Base-by-base conservation (phyloP, 2,329 filamentous ascomycete genomes). In the Fusarium sp. region DNA sequence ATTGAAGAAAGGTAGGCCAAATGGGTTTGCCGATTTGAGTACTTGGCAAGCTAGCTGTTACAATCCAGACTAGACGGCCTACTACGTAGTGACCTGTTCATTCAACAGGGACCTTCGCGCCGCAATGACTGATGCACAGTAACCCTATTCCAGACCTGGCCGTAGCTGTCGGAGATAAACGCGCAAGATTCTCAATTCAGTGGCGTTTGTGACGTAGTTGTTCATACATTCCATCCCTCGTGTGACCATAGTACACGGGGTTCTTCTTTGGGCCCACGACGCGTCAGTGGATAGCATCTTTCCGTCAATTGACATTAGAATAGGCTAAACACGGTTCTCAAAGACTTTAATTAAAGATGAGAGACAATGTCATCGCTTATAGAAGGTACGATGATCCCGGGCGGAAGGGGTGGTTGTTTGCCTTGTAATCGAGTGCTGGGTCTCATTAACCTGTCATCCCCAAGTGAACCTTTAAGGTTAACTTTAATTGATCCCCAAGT, bases 161-260 rank as follows among this genome's bases (percentile, higher is more conserved):
- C 24, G 21, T 32, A 3, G 14, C 21, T 15, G n/a, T 4, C 17
- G 14, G 4, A 14, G 26, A 2, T 14, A 30, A 40, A 23, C 11
- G 5, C 14, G 9, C 4, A 9, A 4, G 12, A 30, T 32, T 26
- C 4, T 15, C 12, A 12, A 43, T 44, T 34, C 8, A 19, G 12
- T 19, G 28, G n/a, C 12, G 6, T 15, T 8, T 7, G 36, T 62
- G 59, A 62, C 59, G 59, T 56, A 44, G 10, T 19, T 40, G 8
- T 21, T 28, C 6, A 45, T 32, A 19, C 56, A 40, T 44, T 24
- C 28, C 24, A 55, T 32, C 28, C 24, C 36, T 11, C 7, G 2
- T 11, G 6, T 5, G 57, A 44, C 56, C 34, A n/a, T n/a, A n/a
- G n/a, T 21, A 40, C 43, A 12, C 7, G 11, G 17, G 32, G 57